Base-by-base conservation (phyloP, 179 eudicot species). In the Spinacia oleracea region DNA sequence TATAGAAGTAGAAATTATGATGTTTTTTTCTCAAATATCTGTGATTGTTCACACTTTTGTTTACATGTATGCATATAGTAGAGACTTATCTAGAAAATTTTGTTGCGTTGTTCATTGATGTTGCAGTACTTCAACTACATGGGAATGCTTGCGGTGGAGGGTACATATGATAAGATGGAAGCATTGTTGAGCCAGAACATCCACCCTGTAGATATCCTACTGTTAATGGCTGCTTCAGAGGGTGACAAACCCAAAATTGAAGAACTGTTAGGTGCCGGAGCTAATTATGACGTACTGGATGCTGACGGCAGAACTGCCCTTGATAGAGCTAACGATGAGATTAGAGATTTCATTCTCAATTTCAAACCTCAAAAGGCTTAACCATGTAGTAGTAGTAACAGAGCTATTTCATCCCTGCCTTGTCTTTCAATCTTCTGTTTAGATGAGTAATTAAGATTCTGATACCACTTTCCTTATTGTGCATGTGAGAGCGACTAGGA, bases 101-200 rank as follows among this genome's bases (percentile, higher is more conserved):
- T 29, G 38, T 32, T 4, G 62, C 69, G 38, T 18, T 18, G 70
- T 46, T 66, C 21, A 38, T 27, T 72, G 9, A 5, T 68, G 6
- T 70, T 79, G 74, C 93, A 94, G 98, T 94, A 94, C 83, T 94
- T 90, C 84, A 94, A 94, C 81, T 94, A 94, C 88, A 93, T 93
- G 98, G 98, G 98, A 27, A 94, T 94, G 98, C 90, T 94, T 50
- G 98, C 98, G 4, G 96, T 93, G 68, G 98, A 94, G 81, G 98
- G 97, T 43, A 42, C 98, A 42, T 94, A 94, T 62, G 98, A 93
- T 78, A 94, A 93, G 82, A 86, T 93, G 98, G 90, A 94, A 72
- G 97, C 93, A 77, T 92, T 94, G 60, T 76, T 94, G 80, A 83
- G 75, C 83, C 88, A 86, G 82, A 85, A 92, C 74, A 94, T 91